phyloP scores from a whole-genome alignment of 352 stramenopile species.

The Phytophthora tubulina region DNA sequence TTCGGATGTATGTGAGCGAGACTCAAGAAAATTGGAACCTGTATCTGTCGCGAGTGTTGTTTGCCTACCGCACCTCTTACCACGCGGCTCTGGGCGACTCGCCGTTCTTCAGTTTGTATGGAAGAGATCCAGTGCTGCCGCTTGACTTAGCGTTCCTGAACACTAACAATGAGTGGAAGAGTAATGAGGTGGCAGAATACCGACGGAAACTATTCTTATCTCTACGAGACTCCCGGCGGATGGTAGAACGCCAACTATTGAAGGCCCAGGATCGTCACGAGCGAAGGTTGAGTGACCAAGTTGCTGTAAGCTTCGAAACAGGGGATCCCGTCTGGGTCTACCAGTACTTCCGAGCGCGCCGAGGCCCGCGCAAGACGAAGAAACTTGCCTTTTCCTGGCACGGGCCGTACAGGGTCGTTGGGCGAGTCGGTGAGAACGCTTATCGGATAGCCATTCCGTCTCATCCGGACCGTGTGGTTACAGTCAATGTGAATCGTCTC shows the following conservation, averaged over 20 bases:
- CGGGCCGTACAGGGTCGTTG: neutral
- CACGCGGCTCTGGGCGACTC: conserved; percentile 5
- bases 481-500: neutral
- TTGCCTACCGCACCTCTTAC: conserved; percentile 13
- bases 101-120: conserved; percentile 14
- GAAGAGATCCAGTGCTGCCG: neutral
- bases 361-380: neutral
- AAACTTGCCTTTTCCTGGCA: neutral
- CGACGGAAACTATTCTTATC: neutral
- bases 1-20: conserved; percentile 12
- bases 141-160: conserved; percentile 11
- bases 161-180: neutral
- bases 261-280: conserved; percentile 2
- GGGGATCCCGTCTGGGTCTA: neutral
- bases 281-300: neutral
- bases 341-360: neutral
- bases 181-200: neutral
- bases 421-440: neutral
- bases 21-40: conserved; percentile 8
- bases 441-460: neutral
- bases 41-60: conserved; percentile 4
- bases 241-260: conserved; percentile 5
- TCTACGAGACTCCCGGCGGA: neutral
- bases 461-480: neutral
- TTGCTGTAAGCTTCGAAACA: neutral